Base-by-base conservation (phyloP, 768 basidiomycete genomes). In the Tulasnella sp. region DNA sequence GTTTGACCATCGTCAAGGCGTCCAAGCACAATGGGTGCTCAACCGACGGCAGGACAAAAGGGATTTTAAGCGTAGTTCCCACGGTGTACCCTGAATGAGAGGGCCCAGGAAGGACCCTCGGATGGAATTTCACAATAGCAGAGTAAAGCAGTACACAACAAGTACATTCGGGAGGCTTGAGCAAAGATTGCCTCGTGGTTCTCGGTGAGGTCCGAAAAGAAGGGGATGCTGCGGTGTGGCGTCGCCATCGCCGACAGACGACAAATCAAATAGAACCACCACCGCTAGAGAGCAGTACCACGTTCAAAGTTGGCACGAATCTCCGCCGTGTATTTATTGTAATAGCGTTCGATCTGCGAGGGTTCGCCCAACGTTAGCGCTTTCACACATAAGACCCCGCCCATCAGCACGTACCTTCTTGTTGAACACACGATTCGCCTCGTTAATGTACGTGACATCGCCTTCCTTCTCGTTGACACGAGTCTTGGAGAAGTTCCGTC, bases 381-480 rank as follows among this genome's bases (percentile, higher is more conserved):
- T 11, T 2, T 19, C 64, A 62, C 32, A 72, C 5, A 47, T 40
- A 68, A 47, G 69, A 22, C 62, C 41, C 74, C 36, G 72, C 41
- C 37, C 62, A 36, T 37, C 34, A 12, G 41, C 26, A 75, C 80
- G 19, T 34, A 89, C 92, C 90, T 96, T 97, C 83, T 94, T 95
- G 87, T 98, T 97, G 86, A 97, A 98, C 63, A 97, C 94, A 75
- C 94, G 87, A 81, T 98, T 95, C 80, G 91, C 90, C 81, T 98
- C 94, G 84, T 99, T 99, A 86, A 99, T 99, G 79, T 98, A 99
- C 5, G 95, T 98, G 80, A 99, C 92, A 76, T 98, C 95, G 69
- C 92, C 95, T 74, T 95, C 90, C 67, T 92, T 92, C 77, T 98
- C 95, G 83, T 96, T 94, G 79, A 83, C 86, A 76, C 87, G 85